phyloP scores from a whole-genome alignment of 495 filamentous ascomycete genomes.

The Podospora bellae-mahoneyi region DNA sequence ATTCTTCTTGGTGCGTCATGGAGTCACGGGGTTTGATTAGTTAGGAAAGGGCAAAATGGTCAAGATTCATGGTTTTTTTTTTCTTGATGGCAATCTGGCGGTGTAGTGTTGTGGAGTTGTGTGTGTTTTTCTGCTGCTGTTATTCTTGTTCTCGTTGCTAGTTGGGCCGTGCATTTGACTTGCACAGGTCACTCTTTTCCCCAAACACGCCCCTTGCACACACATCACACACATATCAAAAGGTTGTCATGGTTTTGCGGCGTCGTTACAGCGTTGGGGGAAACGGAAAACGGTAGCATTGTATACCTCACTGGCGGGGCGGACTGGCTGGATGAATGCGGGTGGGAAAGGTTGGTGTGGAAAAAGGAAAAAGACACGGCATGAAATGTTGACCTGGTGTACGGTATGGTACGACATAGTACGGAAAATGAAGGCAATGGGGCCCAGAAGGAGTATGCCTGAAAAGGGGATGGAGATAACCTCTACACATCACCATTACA shows the following conservation, averaged over 20 bases:
- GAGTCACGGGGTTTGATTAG: conserved; percentile 26
- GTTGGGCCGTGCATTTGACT: background rate
- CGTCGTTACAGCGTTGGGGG: background rate
- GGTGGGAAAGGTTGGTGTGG: no score
- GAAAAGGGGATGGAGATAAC: background rate
- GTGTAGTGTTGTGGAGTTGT: background rate
- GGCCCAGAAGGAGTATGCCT: no score
- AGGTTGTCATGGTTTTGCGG: background rate
- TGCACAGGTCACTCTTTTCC: background rate
- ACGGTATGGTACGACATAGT: no score
- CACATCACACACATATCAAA: background rate
- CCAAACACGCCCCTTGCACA: background rate
- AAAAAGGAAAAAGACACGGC: no score
- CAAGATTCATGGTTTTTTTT: conserved; percentile 15
- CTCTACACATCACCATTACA: background rate
- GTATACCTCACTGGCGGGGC: background rate
- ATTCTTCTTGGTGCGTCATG: conserved; percentile 25
- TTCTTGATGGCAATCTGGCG: background rate
- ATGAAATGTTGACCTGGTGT: no score
- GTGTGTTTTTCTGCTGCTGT: background rate
- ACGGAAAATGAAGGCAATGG: no score
- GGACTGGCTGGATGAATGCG: no score
- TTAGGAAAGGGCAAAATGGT: conserved; percentile 23
- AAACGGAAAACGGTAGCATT: background rate
- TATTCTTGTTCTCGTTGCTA: background rate